Base-by-base conservation (phyloP, 768 basidiomycete genomes). In the Cyclocybe aegerita region DNA sequence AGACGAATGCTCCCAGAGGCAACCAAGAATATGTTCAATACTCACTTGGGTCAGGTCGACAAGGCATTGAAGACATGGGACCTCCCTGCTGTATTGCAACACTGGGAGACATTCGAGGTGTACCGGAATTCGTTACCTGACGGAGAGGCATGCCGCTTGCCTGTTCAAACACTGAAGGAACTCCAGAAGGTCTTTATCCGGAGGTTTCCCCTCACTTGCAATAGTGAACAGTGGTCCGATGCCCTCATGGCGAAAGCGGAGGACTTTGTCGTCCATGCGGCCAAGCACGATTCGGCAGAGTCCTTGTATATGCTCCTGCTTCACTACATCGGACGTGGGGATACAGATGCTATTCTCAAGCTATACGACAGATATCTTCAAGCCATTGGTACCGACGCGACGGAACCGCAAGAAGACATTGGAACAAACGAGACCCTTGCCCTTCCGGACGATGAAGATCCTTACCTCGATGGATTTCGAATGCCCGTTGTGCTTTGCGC, bases 251-350 rank as follows among this genome's bases (percentile, higher is more conserved):
- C 17, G 17, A 42, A 50, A 8, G 62, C 78, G 4, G 71, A 77
- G 54, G 69, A 76, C 46, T 75, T 88, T 42, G 79, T 82, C 5
- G 43, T 86, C 15, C 60, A 70, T 34, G 69, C 77, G 6, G 81
- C 85, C 0, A 69, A 60, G 9, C 64, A 61, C 29, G 71, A 77
- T 30, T 72, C 72, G 7, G 67, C 74, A 10, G 71, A 74, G 9
- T 79, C 79, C 4, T 65, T 89, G 41, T 69, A 69, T 45, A 72
- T 76, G 15, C 72, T 76, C 53, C 74, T 89, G 77, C 56, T 72
- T 39, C 60, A 65, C 34, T 68, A 78, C 54, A 60, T 88, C 48
- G 62, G 65, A 37, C 59, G 61, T 12, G 63, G 70, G 10, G 64
- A 85, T 48, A 59, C 72, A n/a, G 55, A 65, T 8, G 63, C 69